Evolutionary conservation across 2,329 filamentous ascomycete genomes (phyloP).

Genomic region (Cladobotryum protrusum): DNA sequence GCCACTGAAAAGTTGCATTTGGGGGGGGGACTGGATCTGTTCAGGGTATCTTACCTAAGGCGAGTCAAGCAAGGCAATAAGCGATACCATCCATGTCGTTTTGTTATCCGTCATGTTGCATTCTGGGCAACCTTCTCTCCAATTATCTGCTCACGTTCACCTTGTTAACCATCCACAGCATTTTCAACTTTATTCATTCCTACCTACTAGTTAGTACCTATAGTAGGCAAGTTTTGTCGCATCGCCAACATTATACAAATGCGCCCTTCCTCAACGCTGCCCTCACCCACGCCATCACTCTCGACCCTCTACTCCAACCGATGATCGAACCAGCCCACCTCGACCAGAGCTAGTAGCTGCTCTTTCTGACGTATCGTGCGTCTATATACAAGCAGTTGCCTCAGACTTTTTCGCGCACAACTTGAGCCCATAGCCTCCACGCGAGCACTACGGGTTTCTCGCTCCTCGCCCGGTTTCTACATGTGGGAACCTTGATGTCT

Average conservation of each 20-base stretch:
- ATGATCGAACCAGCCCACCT: constrained; percentile 9
- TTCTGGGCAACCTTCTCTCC: constrained; percentile 6
- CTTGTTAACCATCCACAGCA: too few relatives aligned
- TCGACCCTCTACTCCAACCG: constrained; percentile 3
- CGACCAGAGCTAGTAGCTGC: constrained; percentile 12
- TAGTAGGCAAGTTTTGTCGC: background rate
- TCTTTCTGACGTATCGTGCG: background rate
- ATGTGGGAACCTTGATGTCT: constrained; percentile 11
- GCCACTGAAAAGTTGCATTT: too few relatives aligned
- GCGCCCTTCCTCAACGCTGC: constrained; percentile 6
- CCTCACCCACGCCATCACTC: background rate
- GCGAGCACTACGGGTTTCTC: background rate
- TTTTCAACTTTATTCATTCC: too few relatives aligned
- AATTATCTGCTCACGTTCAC: background rate
- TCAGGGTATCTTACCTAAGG: constrained; percentile 6
- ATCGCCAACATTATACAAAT: constrained; percentile 8
- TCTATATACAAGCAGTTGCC: background rate
- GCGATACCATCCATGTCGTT: background rate
- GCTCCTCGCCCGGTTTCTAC: background rate
- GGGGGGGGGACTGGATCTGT: background rate
- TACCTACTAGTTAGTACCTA: too few relatives aligned
- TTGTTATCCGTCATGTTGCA: constrained; percentile 11
- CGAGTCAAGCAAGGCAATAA: constrained; percentile 5
- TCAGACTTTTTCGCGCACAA: constrained; percentile 4
- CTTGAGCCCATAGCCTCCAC: background rate